A percentile compares a stretch with the other conserved stretches of the same genome.
Conservation (phyloP, 805 yeast genomes). For the Millerozyma acaciae region DNA sequence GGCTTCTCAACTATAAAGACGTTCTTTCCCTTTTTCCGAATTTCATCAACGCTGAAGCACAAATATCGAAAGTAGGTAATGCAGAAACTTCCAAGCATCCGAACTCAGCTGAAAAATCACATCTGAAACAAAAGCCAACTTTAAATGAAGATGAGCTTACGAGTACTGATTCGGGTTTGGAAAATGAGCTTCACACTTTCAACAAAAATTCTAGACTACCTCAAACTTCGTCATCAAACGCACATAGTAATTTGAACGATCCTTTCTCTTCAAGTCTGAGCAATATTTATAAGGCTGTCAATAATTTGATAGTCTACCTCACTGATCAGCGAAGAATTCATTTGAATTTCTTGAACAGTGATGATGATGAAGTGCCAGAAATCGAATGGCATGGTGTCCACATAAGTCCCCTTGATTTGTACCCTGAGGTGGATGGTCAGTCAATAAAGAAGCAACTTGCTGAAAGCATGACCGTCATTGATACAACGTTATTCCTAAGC, state of each 20-base stretch:
- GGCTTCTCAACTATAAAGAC: constrained; percentile 35
- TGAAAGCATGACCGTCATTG: constrained; percentile 50
- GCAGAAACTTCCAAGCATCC: neutral
- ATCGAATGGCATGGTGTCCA: constrained; percentile 46
- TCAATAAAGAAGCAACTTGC: constrained; percentile 19
- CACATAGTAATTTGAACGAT: no score
- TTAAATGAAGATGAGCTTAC: no score
- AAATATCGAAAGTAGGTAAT: neutral
- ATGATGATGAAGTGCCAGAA: constrained; percentile 18
- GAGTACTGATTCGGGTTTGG: neutral
- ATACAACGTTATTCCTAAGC: constrained; percentile 73
- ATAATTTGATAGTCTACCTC: constrained; percentile 42
- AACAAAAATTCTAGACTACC: neutral
- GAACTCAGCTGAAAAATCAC: neutral
- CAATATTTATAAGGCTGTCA: constrained; percentile 30
- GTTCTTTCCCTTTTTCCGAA: constrained; percentile 36
- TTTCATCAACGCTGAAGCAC: constrained; percentile 27
- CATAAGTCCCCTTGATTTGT: constrained; percentile 41
- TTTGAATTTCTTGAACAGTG: constrained; percentile 27
- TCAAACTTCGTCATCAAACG: no score
- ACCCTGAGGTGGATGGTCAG: constrained; percentile 23
- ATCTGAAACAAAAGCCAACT: no score
- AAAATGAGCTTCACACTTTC: neutral
- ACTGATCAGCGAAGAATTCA: constrained; percentile 53
- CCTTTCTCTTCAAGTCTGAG: constrained; percentile 19